Base-by-base conservation (phyloP, 176 grass and related monocot species). In the maize (Zea mays) region DNA sequence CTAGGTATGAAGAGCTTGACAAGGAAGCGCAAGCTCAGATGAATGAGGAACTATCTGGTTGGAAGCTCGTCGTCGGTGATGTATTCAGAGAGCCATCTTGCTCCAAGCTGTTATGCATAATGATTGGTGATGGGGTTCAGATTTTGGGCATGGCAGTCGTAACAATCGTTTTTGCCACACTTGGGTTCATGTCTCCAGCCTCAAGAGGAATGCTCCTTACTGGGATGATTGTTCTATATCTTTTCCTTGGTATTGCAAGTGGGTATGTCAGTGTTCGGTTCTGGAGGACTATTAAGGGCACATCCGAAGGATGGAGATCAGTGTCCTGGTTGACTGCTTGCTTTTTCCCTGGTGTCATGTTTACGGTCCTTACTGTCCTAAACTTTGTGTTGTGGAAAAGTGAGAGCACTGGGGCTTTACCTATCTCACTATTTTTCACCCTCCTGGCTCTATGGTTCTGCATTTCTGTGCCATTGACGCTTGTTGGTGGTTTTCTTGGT, bases 151-250 rank as follows among this genome's bases (percentile, higher is more conserved):
- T 96, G 93, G 79, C 81, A 60, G 42, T 92, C 0, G 89, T 96
- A 27, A 90, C 93, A 33, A 92, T 92, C 2, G 39, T 96, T 54
- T 96, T 92, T 66, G 75, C 92, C 58, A 83, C 92, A 19, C 75
- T 96, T 57, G 93, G 93, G 71, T 96, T 96, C 77, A 92, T 96
- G 87, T 96, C 93, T 82, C 93, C 93, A 47, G 93, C 93, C 15
- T 96, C 89, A 0, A 85, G 93, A 60, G 93, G 93, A 68, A 96
- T 96, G 93, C 89, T 96, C 65, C 81, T 96, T 14, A 96, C 93
- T 6, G 93, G 93, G 43, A 96, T 96, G 89, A 96, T 96, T 13
- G 54, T 96, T 78, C 87, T 96, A 45, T 96, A 92, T 87, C 84
- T 96, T 47, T 87, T 96, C 79, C 86, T 96, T 73, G 93, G 89